Base-by-base conservation (phyloP, 345 rosid species). In the Syzygium aqueum region DNA sequence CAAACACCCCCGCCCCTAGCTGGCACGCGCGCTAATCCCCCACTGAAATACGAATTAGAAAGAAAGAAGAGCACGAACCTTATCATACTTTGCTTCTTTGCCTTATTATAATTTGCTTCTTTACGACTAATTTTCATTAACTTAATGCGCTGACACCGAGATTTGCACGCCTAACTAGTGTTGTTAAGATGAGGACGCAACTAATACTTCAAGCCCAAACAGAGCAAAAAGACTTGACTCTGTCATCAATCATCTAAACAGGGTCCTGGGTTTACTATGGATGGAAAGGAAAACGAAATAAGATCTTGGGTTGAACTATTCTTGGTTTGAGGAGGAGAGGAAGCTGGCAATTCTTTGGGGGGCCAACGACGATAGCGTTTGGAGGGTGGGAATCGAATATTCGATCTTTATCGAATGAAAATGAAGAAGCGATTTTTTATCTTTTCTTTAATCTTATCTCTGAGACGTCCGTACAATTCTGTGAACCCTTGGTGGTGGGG, bases 401-500 rank as follows among this genome's bases (percentile, higher is more conserved):
- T 25, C 77, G 51, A 25, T 57, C 40, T 25, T 40, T 15, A 63
- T 85, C 86, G 65, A 27, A 59, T 59, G 30, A 27, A 23, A 83
- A 56, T 40, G 51, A 56, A 50, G 67, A 6, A 65, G 77, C 30
- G 51, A 43, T 40, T 50, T 51, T 3, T 12, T 37, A 19, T 37
- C 15, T 23, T 61, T 61, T 59, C 12, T 61, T 59, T 23, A 63
- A 61, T 61, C 17, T 63, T 46, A 53, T 63, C 46, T 51, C 49
- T 78, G 84, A 23, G 15, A 46, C 25, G 80, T 8, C 49, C 80
- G 80, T 73, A 73, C 80, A 53, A 51, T 51, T 37, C 37, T 86
- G 49, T 77, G 85, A 85, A 78, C 91, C 93, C 86, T 88, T 82
- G 57, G 89, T 84, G 90, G 95, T 90, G 92, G 89, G 85, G 23